Conservation (phyloP, 495 filamentous ascomycete species). For the Neurospora cerealis region DNA sequence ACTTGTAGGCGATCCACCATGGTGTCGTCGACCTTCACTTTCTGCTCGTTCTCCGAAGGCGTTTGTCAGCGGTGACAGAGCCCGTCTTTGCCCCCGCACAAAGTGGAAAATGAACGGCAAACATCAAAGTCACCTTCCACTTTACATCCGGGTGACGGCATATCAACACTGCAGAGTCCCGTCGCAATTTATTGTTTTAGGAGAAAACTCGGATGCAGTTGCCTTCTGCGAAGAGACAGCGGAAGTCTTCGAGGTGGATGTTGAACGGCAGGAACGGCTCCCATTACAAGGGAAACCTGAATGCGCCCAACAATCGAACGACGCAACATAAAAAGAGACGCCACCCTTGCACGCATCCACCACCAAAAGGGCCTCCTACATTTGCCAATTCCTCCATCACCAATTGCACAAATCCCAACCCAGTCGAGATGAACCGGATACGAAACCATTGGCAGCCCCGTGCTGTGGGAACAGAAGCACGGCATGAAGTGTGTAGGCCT, state of each 20-base stretch:
- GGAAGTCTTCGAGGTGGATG: neutral
- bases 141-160: neutral
- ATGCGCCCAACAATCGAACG: too few species aligned
- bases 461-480: neutral
- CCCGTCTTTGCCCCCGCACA: neutral
- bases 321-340: too few species aligned
- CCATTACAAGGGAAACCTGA: too few species aligned
- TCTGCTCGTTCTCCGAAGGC: neutral
- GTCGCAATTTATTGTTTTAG: neutral
- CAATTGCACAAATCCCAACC: neutral
- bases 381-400: neutral
- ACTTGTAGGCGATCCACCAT: neutral
- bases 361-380: neutral
- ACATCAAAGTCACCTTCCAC: neutral
- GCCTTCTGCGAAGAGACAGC: neutral
- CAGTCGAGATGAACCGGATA: neutral
- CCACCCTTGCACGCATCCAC: too few species aligned
- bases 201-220: neutral
- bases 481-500: neutral
- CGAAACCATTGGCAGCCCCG: neutral
- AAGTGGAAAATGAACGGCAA: neutral
- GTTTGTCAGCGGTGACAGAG: neutral
- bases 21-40: neutral
- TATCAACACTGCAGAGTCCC: neutral
- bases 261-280: neutral